Conservation (phyloP, 148 eudicot genomes). For the Rhododendron griersonianum region DNA sequence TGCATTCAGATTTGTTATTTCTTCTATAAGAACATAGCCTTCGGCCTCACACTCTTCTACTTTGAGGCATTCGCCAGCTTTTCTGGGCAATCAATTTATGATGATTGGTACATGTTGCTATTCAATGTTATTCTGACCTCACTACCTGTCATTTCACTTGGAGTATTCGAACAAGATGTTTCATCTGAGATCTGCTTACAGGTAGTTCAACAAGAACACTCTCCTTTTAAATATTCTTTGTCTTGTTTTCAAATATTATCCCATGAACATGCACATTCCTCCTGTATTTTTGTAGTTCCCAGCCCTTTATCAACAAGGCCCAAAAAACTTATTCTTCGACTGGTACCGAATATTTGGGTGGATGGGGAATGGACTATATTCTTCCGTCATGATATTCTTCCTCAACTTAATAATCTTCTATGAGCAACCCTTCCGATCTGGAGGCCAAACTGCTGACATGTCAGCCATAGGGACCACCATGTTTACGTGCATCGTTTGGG, state of each 20-base stretch:
- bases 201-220: constrained; percentile 20
- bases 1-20: constrained; percentile 63
- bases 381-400: constrained; percentile 55
- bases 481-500: constrained; percentile 72
- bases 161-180: constrained; percentile 78
- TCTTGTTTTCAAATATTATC: not conserved
- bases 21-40: constrained; percentile 79
- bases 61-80: constrained; percentile 70
- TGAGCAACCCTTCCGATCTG: constrained; percentile 45
- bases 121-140: constrained; percentile 41
- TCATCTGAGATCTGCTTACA: constrained; percentile 69
- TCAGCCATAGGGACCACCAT: constrained; percentile 58
- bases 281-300: constrained; percentile 47
- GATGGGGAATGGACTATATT: constrained; percentile 69
- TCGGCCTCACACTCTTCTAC: constrained; percentile 79
- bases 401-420: constrained; percentile 44
- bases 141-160: constrained; percentile 69
- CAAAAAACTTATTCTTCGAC: constrained; percentile 63
- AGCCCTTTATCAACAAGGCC: constrained; percentile 78
- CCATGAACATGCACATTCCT: not conserved
- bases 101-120: constrained; percentile 70
- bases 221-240: not conserved
- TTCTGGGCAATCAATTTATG: constrained; percentile 69
- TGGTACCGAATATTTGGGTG: constrained; percentile 69
- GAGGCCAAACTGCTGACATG: constrained; percentile 68